Percentiles rank a stretch among this genome's conserved stretches.
phyloP scores from a whole-genome alignment of 1,139 yeast genomes.

The Kluyveromyces sp. region DNA sequence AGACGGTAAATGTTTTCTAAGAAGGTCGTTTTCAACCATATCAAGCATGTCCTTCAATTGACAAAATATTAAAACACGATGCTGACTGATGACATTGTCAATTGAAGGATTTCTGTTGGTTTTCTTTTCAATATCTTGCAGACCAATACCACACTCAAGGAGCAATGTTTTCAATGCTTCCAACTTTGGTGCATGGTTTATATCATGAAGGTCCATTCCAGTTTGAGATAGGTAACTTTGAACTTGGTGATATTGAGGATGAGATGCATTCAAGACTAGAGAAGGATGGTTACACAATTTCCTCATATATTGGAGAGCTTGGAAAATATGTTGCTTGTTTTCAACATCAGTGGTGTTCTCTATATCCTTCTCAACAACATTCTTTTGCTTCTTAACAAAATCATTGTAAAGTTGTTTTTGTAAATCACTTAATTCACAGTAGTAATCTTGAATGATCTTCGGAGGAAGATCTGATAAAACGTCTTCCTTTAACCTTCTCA shows the following conservation, averaged over 20 bases:
- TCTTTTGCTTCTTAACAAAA: conserved; percentile 83
- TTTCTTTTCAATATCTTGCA: conserved; percentile 40
- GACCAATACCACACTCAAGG: conserved; percentile 92
- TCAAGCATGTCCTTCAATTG: conserved; percentile 97
- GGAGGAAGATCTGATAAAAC: conserved; percentile 96
- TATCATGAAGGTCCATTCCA: conserved; percentile 56
- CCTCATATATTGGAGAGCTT: conserved; percentile 94
- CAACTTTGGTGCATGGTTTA: conserved; percentile 86
- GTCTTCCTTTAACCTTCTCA: conserved; percentile 92
- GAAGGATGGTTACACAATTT: conserved; percentile 96
- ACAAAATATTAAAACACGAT: conserved; percentile 90
- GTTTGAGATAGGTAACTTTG: conserved; percentile 49
- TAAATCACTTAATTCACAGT: conserved; percentile 87
- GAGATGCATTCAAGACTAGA: conserved; percentile 74
- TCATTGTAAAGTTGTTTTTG: conserved; percentile 84
- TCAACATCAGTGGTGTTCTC: conserved; percentile 36
- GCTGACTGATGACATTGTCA: conserved; percentile 80
- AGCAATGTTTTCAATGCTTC: conserved; percentile 73
- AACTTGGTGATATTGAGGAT: conserved; percentile 74
- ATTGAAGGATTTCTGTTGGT: conserved; percentile 39
- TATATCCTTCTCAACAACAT: conserved; percentile 59
- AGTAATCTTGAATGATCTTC: conserved; percentile 94
- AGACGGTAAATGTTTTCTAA: conserved; percentile 76
- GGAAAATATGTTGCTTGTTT: conserved; percentile 89
- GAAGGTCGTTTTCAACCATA: conserved; percentile 84